Evolutionary conservation across 202 grass and related monocot genomes (phyloP), one percentile per base, ranked within the genome.

Genomic region (Tripidium arundinaceum): DNA sequence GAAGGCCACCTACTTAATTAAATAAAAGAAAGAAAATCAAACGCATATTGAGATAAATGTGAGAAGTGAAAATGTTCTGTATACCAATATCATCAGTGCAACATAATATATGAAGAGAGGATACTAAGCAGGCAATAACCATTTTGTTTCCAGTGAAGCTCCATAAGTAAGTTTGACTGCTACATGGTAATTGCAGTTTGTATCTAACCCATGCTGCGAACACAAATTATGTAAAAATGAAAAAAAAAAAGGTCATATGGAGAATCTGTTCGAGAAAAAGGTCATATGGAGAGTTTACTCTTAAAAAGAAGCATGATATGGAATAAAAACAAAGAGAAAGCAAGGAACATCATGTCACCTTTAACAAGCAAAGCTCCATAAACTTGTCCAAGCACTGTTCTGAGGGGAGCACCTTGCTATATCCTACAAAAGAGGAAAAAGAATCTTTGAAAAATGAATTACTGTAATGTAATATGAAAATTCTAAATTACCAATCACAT

Each of bases 191-290:
- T 68, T 52, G 34, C 65, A 92, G 27, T 75, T 55, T 77, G 85
- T 70, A 70, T 76, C 67, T 75, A 97, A 82, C 74, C 87, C 91
- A 88, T 97, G 87, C 94, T 97, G 81, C 79, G 13, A 65, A 62
- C 8, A 71, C 8, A 82, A 70, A 81, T 73, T 16, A 36, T 73
- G 22, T 81, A 70, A 82, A 79, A 62, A 69, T 79, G 62, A 36
- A 14, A 54, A 3, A 72, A 27, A 68, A 64, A 59, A 8, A 21
- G 31, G 71, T 21, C 63, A 74, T n/a, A 57, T 63, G 37, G 9
- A 74, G 37, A 58, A 86, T 57, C 8, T 55, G 50, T 55, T 21
- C 2, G 58, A 55, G 8, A 68, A 69, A 68, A 13, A 22, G 21
- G 79, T 5, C 63, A 74, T 31, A 57, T 63, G 43, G 12, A 74